Evolutionary conservation across 2,329 filamentous ascomycete genomes (phyloP), one percentile per base, ranked within the genome.

Genomic region (Paracamarosporium sp.): DNA sequence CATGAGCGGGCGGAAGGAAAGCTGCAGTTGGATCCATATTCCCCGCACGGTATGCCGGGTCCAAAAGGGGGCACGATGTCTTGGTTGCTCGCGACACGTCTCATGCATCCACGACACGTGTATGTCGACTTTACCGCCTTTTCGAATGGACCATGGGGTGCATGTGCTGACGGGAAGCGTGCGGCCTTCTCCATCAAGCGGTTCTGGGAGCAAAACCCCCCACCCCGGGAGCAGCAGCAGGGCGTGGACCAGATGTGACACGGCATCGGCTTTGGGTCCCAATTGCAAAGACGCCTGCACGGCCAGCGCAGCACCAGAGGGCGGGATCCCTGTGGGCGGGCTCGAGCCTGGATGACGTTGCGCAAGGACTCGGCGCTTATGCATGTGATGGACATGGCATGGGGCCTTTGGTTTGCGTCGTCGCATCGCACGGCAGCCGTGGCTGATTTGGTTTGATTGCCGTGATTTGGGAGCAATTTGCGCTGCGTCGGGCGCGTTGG

Each of bases 331-430:
- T 55, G 54, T 27, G 36, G 33, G 9, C 45, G 35, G 20, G 35
- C 33, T 27, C 33, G 27, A 31, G 33, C 40, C 22, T 24, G 13
- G 17, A 41, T 17, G 20, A 17, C 22, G 30, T 53, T 46, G 51
- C 45, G 28, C 36, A 22, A 46, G 33, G 54, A 55, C 53, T 56
- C 48, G 63, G 65, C 68, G 68, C 67, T 66, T 71, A 69, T 71
- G 67, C 64, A 65, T 63, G 68, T 65, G 66, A 69, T 69, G 59
- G 59, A n/a, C n/a, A n/a, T n/a, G n/a, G n/a, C n/a, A n/a, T n/a
- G n/a, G n/a, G n/a, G n/a, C n/a, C n/a, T n/a, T n/a, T n/a, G n/a
- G n/a, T n/a, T n/a, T n/a, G n/a, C n/a, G n/a, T n/a, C n/a, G n/a
- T n/a, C n/a, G n/a, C n/a, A n/a, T 70, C 62, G 54, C 65, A 70